Base-by-base conservation (phyloP, 192 early-diverging fungal genomes). In the Coemansia sp. region DNA sequence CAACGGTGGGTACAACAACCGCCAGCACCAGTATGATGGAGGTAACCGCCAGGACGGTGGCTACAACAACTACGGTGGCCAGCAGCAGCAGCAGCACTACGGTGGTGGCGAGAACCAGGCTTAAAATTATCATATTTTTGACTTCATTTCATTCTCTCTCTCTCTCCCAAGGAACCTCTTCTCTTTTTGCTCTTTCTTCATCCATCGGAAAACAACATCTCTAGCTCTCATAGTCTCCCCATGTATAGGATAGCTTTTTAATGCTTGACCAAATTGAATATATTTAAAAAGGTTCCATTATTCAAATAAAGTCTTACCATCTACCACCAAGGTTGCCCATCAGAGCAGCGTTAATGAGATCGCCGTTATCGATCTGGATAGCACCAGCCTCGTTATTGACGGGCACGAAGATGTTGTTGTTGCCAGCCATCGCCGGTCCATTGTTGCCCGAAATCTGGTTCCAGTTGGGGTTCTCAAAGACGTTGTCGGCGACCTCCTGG, bases 351-450 rank as follows among this genome's bases (percentile, higher is more conserved):
- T 72, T 33, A 2, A 81, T 14, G 13, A 81, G 63, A 44, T 63
- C 74, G 9, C 79, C 74, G 71, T 81, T 81, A 37, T 81, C 74
- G 27, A 81, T 60, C 66, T 81, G 79, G 35, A 81, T 81, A 13
- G 79, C 74, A 17, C 67, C 79, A 2, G 57, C 80, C 39, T 82
- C 46, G 69, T 82, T 82, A 68, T 70, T 82, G 39, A 82, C 77
- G 0, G 75, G 75, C 5, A 77, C 70, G 29, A 82, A 71, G 1
- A 67, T 64, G 59, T 82, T 77, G 72, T 66, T 69, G 53, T 82
- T 71, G 27, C 80, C 80, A 17, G 80, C 80, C 21, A 82, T 10
- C 1, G 80, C 68, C 4, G 80, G 80, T 2, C 80, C 80, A 31
- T 74, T 73, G 59, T 82, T 82, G 59, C 68, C 61, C 2, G 80